Evolutionary conservation across 495 filamentous ascomycete genomes (phyloP), one percentile per base, ranked within the genome.

Genomic region (Hypoxylon perforatum): DNA sequence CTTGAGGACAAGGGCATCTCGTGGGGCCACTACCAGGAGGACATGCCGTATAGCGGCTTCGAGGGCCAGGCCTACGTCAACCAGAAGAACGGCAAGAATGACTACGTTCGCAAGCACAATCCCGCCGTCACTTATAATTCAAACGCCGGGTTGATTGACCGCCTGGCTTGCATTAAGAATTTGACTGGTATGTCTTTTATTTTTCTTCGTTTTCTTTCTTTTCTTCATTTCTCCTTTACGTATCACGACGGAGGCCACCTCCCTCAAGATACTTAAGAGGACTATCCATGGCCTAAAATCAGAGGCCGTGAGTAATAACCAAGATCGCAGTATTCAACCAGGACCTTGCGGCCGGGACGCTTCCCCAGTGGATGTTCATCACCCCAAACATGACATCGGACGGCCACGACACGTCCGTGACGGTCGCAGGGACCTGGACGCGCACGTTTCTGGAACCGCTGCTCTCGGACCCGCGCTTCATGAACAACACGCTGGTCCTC

Each of bases 101-200:
- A 86, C 72, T 93, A 93, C 68, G 88, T 92, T n/a, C 85, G 91
- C 44, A 93, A 92, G 79, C 91, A 92, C 79, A 90, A 91, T 75
- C 89, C 89, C 0, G 73, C 87, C 12, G 74, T 90, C 22, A 76
- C 85, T 56, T 89, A 81, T 61, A 84, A 90, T 72, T 84, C 81
- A 17, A 83, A 90, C 52, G 81, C 85, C 41, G 75, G 78, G 48
- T 81, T 85, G 52, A 71, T 75, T 8, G 80, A 84, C 12, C 84
- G 89, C 10, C 75, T 87, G 1, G 79, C 82, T 15, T 80, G 84
- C 57, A 86, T 90, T 76, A 91, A 92, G 80, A 91, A 89, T 73
- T 82, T 89, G 63, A 87, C 87, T 0, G 47, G 66, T 69, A 69
- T 9, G 54, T 48, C 3, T 57, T 57, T 10, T 11, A 19, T 10